phyloP scores from a whole-genome alignment of 2,329 filamentous ascomycete genomes.

The Ophiostoma perfectum region DNA sequence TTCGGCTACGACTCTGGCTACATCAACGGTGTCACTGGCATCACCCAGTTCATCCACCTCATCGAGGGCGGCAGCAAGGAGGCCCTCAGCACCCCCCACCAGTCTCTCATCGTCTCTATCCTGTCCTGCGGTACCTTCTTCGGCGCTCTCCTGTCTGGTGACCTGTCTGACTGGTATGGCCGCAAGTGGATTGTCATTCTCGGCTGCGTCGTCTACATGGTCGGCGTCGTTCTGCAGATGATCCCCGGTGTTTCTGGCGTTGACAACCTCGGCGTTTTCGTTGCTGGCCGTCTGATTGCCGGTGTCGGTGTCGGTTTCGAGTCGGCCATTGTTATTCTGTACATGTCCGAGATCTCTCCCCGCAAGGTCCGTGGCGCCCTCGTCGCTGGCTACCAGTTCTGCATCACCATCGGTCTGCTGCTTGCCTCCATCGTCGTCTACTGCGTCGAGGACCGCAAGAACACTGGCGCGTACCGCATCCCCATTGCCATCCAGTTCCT shows the following conservation, averaged over 20 bases:
- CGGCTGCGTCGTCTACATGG: slow-evolving; percentile 64
- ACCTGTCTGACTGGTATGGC: slow-evolving; percentile 69
- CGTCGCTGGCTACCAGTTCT: slow-evolving; percentile 63
- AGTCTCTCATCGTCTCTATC: slow-evolving; percentile 64
- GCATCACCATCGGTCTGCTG: slow-evolving; percentile 67
- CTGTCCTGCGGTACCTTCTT: slow-evolving; percentile 75
- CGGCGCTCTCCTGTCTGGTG: slow-evolving; percentile 70
- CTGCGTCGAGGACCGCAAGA: slow-evolving; percentile 55
- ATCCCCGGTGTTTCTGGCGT: slow-evolving; percentile 43
- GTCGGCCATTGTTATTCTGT: slow-evolving; percentile 73
- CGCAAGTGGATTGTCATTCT: slow-evolving; percentile 66
- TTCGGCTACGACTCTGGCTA: slow-evolving; percentile 76
- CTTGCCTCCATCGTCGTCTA: slow-evolving; percentile 59
- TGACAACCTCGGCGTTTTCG: slow-evolving; percentile 55
- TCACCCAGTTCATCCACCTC: slow-evolving; percentile 46
- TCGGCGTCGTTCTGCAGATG: slow-evolving; percentile 65
- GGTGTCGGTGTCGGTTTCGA: slow-evolving; percentile 77
- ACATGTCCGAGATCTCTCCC: slow-evolving; percentile 78
- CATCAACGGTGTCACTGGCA: slow-evolving; percentile 60
- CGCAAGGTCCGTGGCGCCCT: slow-evolving; percentile 54
- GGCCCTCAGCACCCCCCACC: slow-evolving; percentile 39
- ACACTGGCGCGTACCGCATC: slow-evolving; percentile 70
- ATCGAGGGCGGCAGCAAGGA: slow-evolving; percentile 41
- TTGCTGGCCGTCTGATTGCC: slow-evolving; percentile 67
- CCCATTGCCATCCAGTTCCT: slow-evolving; percentile 74